Conservation (phyloP, 2,329 filamentous ascomycete species). For the Cladosporium sp. region DNA sequence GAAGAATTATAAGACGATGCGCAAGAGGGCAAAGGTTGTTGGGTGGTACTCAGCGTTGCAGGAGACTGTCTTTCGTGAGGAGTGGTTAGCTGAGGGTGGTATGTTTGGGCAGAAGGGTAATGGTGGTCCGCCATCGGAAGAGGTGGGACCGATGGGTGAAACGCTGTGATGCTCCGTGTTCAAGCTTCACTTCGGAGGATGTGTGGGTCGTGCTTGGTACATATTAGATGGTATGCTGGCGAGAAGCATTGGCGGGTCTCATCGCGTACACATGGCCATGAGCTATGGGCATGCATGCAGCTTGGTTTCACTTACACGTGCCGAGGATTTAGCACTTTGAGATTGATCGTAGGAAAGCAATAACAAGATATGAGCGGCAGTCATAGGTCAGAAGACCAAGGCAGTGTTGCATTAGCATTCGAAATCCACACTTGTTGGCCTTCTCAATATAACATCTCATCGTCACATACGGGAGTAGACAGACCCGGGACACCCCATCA, state of each 20-base stretch:
- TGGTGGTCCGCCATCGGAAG: background rate
- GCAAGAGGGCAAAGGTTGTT: background rate
- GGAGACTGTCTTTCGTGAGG: background rate
- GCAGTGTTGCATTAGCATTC: too few relatives aligned
- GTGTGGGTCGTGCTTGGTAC: background rate
- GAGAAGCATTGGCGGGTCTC: background rate
- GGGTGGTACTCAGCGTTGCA: background rate
- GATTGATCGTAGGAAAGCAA: background rate
- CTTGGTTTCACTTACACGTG: background rate
- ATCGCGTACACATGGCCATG: background rate
- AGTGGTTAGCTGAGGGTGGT: background rate
- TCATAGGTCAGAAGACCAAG: background rate
- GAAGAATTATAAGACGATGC: background rate
- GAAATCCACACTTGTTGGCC: background rate
- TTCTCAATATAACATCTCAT: background rate
- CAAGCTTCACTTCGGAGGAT: background rate
- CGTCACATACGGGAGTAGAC: background rate
- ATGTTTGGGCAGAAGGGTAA: background rate
- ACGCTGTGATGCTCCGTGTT: background rate
- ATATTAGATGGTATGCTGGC: background rate
- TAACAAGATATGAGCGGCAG: background rate
- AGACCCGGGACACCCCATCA: background rate
- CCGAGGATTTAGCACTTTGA: background rate
- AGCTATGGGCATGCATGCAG: background rate
- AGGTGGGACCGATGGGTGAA: constrained; percentile 3